Base-by-base conservation (phyloP, 305 asterid species). In the Rubia peregrina region DNA sequence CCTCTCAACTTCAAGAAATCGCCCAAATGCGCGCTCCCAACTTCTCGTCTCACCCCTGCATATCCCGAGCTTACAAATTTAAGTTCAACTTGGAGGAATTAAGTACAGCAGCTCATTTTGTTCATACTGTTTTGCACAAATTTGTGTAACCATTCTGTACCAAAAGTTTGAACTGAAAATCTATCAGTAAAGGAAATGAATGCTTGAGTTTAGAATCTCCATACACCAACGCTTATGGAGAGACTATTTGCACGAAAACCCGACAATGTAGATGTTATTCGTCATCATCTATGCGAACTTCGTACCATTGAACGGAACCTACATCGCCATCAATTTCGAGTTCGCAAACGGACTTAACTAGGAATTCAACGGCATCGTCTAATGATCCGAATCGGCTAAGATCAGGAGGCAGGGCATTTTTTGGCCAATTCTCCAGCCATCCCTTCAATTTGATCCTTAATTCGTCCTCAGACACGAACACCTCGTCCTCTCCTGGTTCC, bases 231-330 rank as follows among this genome's bases (percentile, higher is more conserved):
- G 33, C 33, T 30, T 1, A 30, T 30, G 3, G 33, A 30, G 2
- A 30, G 33, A 3, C 33, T 30, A 3, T 30, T 30, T 30, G 33
- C n/a, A n/a, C n/a, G 26, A 24, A 24, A 0, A 1, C 26, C 26
- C 36, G 2, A 0, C 36, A 33, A 1, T 33, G 4, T 0, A 33
- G 36, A 33, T 33, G 2, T 33, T 3, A 33, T 46, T 44, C 66
- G 5, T 81, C 68, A 80, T 66, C 59, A 2, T 91, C 92, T 71
- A 90, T 78, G 19, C 92, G 90, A 80, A 92, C 96, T 84, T 92
- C 85, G 42, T 86, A 90, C 98, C 98, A 92, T 43, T 90, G 98
- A 74, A 92, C 61, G 4, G 98, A 92, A 44, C 96, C 98, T 8
- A 87, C 91, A 68, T 90, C 95, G 17, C 95, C 96, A 43, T 88